Evolutionary conservation across 768 basidiomycete genomes (phyloP), one percentile per base, ranked within the genome.

Genomic region (Russula sp.): DNA sequence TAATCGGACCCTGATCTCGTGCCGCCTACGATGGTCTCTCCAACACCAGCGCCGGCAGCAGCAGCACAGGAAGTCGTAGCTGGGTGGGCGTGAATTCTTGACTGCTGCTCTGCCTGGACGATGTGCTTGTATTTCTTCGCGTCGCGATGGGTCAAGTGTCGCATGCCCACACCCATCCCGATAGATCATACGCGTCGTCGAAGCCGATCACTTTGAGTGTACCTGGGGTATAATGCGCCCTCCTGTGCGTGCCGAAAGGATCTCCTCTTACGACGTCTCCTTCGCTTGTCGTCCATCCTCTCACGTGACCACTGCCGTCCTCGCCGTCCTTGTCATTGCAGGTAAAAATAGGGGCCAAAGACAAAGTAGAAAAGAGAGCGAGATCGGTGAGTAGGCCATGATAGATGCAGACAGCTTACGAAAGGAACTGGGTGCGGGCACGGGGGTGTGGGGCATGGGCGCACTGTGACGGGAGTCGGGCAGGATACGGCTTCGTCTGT

Each of bases 151-250:
- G 57, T n/a, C 45, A 47, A 40, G 13, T 16, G 13, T 58, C 52
- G 45, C 51, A 48, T 58, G 62, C 62, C 62, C 57, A 59, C 11
- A 53, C 39, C 63, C 63, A 64, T 11, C 58, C 63, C 2, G 63
- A 64, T 11, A 64, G 22, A 22, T 64, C 58, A 40, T 64, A 64
- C 39, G 63, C 58, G 22, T 64, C n/a, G 13, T 53, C 58, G 20
- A 44, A 4, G 11, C 57, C 54, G 32, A 63, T 51, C 31, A 57
- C 62, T 7, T 34, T 44, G 22, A 47, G 31, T 2, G 57, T 57
- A 13, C 44, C 37, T 0, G 62, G 62, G 9, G 57, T 27, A 20
- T 63, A 63, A 31, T 63, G 59, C 20, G 39, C 57, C 20, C 62
- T 35, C 6, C 45, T 51, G 53, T 63, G 37, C 20, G 45, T 55